These are phyloP conservation scores for Clavispora vitiphila DNA, from an alignment of 805 yeast species.

Conservation along the genomic window DNA sequence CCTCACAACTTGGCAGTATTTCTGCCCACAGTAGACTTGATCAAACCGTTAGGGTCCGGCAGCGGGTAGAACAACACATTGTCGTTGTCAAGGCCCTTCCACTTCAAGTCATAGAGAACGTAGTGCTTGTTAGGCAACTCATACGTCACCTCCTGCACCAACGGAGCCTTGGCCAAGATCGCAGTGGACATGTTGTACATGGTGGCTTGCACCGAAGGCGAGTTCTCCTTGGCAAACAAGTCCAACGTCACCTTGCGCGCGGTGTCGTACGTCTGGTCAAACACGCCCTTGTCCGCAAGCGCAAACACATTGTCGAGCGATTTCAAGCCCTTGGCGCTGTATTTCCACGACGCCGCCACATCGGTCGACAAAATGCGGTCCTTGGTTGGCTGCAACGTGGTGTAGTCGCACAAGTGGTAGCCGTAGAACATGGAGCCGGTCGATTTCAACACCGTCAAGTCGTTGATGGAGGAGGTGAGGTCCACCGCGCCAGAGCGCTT, in stretches of 20 bases:
- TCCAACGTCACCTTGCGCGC: slow-evolving; percentile 70
- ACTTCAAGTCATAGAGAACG: slow-evolving; percentile 70
- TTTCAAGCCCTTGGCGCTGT: slow-evolving; percentile 36
- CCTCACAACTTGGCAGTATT: slow-evolving; percentile 45
- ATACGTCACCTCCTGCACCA: slow-evolving; percentile 63
- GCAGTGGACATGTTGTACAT: slow-evolving; percentile 88
- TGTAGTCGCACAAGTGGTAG: slow-evolving; percentile 79
- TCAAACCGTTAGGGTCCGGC: slow-evolving; percentile 90
- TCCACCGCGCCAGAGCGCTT: slow-evolving; percentile 48
- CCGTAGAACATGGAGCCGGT: slow-evolving; percentile 94
- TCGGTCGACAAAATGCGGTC: slow-evolving; percentile 90
- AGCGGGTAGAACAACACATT: slow-evolving; percentile 85
- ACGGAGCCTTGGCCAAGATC: slow-evolving; percentile 55
- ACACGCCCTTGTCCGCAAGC: slow-evolving; percentile 55
- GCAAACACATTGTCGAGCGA: slow-evolving; percentile 45
- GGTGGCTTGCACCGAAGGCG: slow-evolving; percentile 95
- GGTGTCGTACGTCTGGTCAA: slow-evolving; percentile 57
- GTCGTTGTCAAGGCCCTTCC: slow-evolving; percentile 81
- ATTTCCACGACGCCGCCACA: slow-evolving; percentile 69
- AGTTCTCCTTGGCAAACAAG: slow-evolving; percentile 77
- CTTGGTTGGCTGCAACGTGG: slow-evolving; percentile 75
- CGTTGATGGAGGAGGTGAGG: slow-evolving; percentile 68
- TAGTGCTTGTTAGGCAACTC: slow-evolving; percentile 89
- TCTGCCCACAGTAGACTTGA: slow-evolving; percentile 82
- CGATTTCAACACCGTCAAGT: slow-evolving; percentile 78